These are phyloP conservation scores for Fusarium sp. DNA, from an alignment of 2,329 filamentous ascomycete genomes.

Conservation along the genomic window DNA sequence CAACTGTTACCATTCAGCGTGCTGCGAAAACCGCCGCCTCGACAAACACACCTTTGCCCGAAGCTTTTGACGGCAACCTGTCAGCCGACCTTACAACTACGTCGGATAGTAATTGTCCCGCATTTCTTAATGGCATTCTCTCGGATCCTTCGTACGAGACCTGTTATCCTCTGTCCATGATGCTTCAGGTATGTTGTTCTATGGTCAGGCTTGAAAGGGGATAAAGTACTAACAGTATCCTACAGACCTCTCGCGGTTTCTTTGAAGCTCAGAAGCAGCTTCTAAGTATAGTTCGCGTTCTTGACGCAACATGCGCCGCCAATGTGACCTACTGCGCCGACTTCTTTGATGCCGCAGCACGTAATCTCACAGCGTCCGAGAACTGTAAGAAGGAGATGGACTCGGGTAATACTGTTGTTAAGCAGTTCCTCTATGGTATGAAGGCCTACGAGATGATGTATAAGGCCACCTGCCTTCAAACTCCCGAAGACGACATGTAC, in stretches of 20 bases:
- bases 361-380: conserved; percentile 71
- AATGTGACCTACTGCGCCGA: conserved; percentile 75
- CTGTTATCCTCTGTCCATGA: conserved; percentile 88
- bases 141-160: conserved; percentile 75
- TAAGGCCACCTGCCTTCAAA: conserved; percentile 83
- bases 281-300: conserved; percentile 79
- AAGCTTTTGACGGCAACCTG: conserved; percentile 75
- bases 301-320: conserved; percentile 84
- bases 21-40: conserved; percentile 42
- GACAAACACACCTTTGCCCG: conserved; percentile 66
- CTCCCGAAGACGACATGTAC: conserved; percentile 77
- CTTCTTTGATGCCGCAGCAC: conserved; percentile 76
- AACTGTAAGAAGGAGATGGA: conserved; percentile 82
- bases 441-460: conserved; percentile 84
- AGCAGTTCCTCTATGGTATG: conserved; percentile 82
- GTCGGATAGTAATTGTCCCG: conserved; percentile 69
- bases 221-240: conserved; percentile 17
- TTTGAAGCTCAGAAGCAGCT: conserved; percentile 83
- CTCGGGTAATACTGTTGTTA: conserved; percentile 77
- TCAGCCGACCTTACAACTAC: conserved; percentile 72
- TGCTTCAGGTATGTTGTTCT: conserved; percentile 77
- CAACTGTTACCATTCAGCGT: conserved; percentile 46
- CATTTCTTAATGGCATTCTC: conserved; percentile 79
- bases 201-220: too few species aligned
- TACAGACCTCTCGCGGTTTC: conserved; percentile 84